phyloP scores from a whole-genome alignment of 768 basidiomycete genomes.

The Amanita inopinata region DNA sequence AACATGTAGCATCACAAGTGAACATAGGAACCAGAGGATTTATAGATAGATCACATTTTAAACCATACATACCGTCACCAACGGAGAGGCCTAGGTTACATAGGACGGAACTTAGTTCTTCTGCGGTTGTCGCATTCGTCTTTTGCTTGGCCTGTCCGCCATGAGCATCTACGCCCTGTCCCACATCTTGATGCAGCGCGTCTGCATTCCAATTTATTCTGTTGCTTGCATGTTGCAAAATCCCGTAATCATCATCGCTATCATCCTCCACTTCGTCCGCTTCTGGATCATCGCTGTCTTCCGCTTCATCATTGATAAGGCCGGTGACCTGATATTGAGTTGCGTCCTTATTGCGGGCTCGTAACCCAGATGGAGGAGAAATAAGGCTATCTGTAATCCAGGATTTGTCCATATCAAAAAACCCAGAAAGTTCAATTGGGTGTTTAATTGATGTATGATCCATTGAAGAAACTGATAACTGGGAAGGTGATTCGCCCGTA shows the following conservation, averaged over 20 bases:
- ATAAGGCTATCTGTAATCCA: conserved; percentile 36
- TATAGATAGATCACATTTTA: too few relatives aligned
- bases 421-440: conserved; percentile 16
- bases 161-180: too few relatives aligned
- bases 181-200: neutral
- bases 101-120: neutral
- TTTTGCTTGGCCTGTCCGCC: too few relatives aligned
- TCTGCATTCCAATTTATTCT: neutral
- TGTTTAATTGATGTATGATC: conserved; percentile 11
- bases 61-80: conserved; percentile 1
- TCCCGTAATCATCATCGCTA: neutral
- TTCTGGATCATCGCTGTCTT: conserved; percentile 2
- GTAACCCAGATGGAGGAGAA: conserved; percentile 28
- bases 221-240: neutral
- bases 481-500: neutral
- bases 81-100: conserved; percentile 1
- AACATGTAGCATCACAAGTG: too few relatives aligned
- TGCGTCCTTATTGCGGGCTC: conserved; percentile 10
- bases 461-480: neutral
- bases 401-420: conserved; percentile 14
- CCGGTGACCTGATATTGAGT: too few relatives aligned
- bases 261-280: neutral
- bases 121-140: neutral
- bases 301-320: conserved; percentile 11
- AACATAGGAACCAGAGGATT: neutral